Base-by-base conservation (phyloP, 148 eudicot species). In the Fagopyrum esculentum region DNA sequence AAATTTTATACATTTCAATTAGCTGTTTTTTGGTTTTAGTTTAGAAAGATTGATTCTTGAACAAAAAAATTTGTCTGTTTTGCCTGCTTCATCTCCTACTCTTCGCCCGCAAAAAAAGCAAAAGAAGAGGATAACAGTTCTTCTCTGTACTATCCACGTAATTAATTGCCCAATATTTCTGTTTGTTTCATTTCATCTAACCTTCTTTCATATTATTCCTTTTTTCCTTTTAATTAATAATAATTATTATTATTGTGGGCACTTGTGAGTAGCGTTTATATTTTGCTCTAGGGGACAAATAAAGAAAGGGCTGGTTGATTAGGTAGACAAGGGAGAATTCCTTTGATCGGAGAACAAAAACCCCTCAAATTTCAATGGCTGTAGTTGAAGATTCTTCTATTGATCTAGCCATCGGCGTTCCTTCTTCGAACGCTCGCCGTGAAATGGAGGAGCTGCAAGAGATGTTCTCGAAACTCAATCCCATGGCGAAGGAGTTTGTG, bases 401-500 rank as follows among this genome's bases (percentile, higher is more conserved):
- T 45, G 74, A 71, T 45, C 54, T 71, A 16, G 74, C 55, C 29
- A 71, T 71, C 51, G 40, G 30, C 51, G 69, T 29, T 63, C 22
- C 73, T 43, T 69, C 73, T 69, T 17, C 50, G 50, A 16, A n/a
- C 50, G 22, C 73, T 7, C 73, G 74, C 12, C 54, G 56, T 2
- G 75, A 73, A 19, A 73, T 73, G 17, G 26, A 52, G 64, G 77
- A 56, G 35, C 59, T 74, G 15, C 45, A 43, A 49, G 77, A 74
- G 9, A 55, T 74, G 77, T 46, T 74, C 50, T 74, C 77, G 12
- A 74, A 74, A 12, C 52, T 74, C 30, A 74, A 74, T 26, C 77
- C 77, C 17, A 56, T 74, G 69, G 77, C 77, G 6, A 57, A 29
- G 50, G 77, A 74, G 52, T 74, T 74, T 45, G 77, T 74, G 50